Evolutionary conservation across 2,329 filamentous ascomycete species (phyloP).

Genomic region (Drechslerella stenobrocha): DNA sequence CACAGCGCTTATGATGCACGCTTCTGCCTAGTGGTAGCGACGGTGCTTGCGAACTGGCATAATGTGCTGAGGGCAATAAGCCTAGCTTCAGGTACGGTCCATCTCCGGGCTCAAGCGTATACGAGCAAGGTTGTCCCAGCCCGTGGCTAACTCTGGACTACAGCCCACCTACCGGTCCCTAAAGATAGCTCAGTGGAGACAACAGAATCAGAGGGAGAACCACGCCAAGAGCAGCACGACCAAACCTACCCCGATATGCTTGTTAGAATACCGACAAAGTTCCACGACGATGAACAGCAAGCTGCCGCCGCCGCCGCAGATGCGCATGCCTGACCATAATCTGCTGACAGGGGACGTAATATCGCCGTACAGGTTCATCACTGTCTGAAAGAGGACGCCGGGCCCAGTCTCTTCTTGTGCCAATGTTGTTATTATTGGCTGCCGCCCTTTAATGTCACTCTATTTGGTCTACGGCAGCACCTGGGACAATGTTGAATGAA

Average conservation of each 20-base stretch:
- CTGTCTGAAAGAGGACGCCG: too few relatives aligned
- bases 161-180: slow-evolving; percentile 71
- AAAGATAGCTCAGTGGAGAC: slow-evolving; percentile 59
- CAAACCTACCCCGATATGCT: slow-evolving; percentile 70
- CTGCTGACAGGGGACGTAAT: neutral
- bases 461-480: too few relatives aligned
- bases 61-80: slow-evolving; percentile 81
- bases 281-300: slow-evolving; percentile 38
- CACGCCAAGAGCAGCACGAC: slow-evolving; percentile 54
- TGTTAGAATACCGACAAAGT: slow-evolving; percentile 69
- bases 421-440: too few relatives aligned
- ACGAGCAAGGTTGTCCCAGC: too few relatives aligned
- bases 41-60: slow-evolving; percentile 85
- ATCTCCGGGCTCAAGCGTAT: neutral
- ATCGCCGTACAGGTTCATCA: neutral
- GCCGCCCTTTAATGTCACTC: too few relatives aligned
- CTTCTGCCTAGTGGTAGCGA: slow-evolving; percentile 68
- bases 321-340: neutral
- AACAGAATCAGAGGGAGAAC: slow-evolving; percentile 57
- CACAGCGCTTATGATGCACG: neutral
- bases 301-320: slow-evolving; percentile 9
- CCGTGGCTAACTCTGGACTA: too few relatives aligned
- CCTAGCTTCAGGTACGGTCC: slow-evolving; percentile 72
- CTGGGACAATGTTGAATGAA: too few relatives aligned
- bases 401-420: too few relatives aligned